Evolutionary conservation across 139 green algal species (phyloP).

Genomic region (Coelastrella sp.): DNA sequence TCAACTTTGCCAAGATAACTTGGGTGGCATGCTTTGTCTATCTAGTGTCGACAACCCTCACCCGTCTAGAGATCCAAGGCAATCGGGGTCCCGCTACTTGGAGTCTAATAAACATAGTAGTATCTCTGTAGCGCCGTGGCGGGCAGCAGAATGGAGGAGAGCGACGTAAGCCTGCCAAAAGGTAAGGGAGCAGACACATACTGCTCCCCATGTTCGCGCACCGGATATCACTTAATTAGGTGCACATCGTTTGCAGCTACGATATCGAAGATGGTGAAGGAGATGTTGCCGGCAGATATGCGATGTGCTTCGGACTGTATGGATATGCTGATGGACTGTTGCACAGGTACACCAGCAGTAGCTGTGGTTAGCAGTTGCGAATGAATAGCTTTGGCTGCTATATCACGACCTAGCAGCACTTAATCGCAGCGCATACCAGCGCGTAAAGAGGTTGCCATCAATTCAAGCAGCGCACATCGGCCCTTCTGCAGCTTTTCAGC

Average conservation of each 20-base stretch:
- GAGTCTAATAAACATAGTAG: background rate
- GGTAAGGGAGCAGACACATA: conserved; percentile 5
- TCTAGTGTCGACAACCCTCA: background rate
- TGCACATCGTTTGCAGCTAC: conserved; percentile 45
- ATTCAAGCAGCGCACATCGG: too few relatives aligned
- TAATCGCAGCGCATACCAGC: too few relatives aligned
- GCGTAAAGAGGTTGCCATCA: too few relatives aligned
- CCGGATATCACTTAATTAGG: background rate
- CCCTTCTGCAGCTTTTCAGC: too few relatives aligned
- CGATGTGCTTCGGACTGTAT: conserved; percentile 56
- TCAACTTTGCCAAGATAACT: conserved; percentile 4
- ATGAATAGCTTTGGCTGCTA: too few relatives aligned
- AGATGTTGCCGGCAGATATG: conserved; percentile 62
- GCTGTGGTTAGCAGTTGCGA: too few relatives aligned
- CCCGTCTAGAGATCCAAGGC: background rate
- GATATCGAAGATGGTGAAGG: conserved; percentile 66
- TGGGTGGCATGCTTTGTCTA: conserved; percentile 3
- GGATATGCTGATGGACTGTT: conserved; percentile 69
- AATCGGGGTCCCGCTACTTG: background rate
- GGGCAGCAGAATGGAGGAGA: conserved; percentile 39
- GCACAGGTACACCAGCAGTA: conserved; percentile 50
- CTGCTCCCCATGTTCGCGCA: background rate
- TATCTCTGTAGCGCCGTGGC: background rate
- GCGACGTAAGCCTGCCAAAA: conserved; percentile 36
- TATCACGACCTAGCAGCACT: too few relatives aligned